A percentile compares a stretch with the other conserved stretches of the same genome.
Conservation (phyloP, 2,329 filamentous ascomycete genomes). For the Cladorrhinum sp. region DNA sequence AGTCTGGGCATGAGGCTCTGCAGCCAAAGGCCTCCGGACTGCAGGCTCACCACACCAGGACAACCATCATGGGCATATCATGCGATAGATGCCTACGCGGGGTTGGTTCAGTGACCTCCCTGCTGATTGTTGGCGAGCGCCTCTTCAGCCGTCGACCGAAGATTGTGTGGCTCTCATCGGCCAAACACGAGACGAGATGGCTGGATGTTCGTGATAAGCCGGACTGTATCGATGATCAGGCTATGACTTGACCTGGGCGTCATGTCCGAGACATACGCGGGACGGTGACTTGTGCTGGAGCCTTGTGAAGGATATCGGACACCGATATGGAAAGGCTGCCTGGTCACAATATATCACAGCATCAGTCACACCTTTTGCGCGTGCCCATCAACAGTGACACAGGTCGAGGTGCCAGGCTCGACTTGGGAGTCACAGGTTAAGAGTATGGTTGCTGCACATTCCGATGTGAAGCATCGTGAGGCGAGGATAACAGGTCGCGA, state of each 20-base stretch:
- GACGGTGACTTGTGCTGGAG: background rate
- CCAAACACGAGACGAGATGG: background rate
- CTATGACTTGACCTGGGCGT: background rate
- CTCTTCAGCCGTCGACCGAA: background rate
- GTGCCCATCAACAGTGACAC: background rate
- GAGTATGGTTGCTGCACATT: no score
- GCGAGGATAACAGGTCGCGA: no score
- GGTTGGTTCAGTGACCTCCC: background rate
- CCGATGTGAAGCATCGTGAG: no score
- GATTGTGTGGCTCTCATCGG: background rate
- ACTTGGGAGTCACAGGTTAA: no score
- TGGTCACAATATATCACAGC: background rate
- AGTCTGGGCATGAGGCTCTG: background rate
- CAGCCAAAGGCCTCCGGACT: background rate
- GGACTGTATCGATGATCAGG: background rate
- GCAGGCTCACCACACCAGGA: background rate
- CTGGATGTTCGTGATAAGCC: background rate
- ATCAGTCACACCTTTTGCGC: background rate
- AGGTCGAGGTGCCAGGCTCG: background rate
- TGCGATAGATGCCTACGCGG: background rate
- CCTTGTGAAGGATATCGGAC: background rate
- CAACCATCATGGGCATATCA: background rate
- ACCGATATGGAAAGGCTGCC: background rate
- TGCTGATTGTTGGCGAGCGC: background rate
- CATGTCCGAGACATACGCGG: background rate